phyloP scores from a whole-genome alignment of 345 rosid genomes.

The Acer negundo region DNA sequence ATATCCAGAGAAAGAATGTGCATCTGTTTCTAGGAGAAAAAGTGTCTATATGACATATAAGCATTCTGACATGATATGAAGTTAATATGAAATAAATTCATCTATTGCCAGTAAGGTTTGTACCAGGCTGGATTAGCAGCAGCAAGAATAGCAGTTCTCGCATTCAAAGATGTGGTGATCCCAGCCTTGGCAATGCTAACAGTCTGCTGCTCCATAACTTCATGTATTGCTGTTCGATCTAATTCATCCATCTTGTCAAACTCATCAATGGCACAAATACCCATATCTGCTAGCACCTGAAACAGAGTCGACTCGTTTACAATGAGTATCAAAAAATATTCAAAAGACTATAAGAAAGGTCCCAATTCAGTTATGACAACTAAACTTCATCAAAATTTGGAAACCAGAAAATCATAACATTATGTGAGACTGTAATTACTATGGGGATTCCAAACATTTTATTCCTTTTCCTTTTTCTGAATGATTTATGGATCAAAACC shows the following conservation, averaged over 20 bases:
- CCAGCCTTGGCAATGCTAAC: conserved; percentile 99
- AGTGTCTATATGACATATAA: neutral
- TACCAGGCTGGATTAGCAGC: conserved; percentile 99
- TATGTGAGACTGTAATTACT: neutral
- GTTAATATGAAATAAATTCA: conserved; percentile 6
- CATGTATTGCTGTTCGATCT: conserved; percentile 97
- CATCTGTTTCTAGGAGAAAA: neutral
- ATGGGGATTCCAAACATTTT: neutral
- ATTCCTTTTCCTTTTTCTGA: neutral
- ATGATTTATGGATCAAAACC: conserved; percentile 9
- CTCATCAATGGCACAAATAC: conserved; percentile 99
- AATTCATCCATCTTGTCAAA: conserved; percentile 99
- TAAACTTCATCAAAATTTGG: neutral
- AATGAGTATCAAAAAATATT: conserved; percentile 18
- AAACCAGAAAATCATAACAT: neutral
- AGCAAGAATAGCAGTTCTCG: conserved; percentile 96
- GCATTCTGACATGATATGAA: neutral
- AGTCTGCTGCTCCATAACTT: conserved; percentile 99
- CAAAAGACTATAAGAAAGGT: conserved; percentile 5
- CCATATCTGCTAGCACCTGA: conserved; percentile 99
- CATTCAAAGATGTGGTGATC: conserved; percentile 92
- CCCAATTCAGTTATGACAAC: neutral
- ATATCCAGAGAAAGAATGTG: neutral
- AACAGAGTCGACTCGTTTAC: conserved; percentile 23
- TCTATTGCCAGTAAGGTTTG: neutral